Conservation (phyloP, 495 filamentous ascomycete genomes). For the Neurospora sp. region DNA sequence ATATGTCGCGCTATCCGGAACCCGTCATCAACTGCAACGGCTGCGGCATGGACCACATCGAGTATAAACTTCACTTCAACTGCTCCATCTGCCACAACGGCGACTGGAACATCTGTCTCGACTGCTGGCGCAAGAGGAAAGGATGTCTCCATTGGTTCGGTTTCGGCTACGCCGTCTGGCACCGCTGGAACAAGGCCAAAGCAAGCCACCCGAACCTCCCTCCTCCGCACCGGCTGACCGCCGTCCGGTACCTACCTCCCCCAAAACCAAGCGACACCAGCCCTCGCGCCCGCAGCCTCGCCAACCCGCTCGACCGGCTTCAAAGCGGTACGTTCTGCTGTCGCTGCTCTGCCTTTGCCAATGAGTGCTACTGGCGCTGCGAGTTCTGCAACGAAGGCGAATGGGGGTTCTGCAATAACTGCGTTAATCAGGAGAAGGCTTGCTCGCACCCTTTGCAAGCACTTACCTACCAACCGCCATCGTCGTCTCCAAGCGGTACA, state of each 20-base stretch:
- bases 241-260: slow-evolving; percentile 57
- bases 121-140: slow-evolving; percentile 62
- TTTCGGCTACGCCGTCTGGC: slow-evolving; percentile 55
- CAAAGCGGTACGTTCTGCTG: slow-evolving; percentile 76
- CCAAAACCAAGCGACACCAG: background rate
- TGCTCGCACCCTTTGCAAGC: slow-evolving; percentile 74
- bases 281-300: slow-evolving; percentile 37
- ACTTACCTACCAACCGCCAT: slow-evolving; percentile 31
- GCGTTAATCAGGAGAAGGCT: slow-evolving; percentile 64
- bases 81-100: slow-evolving; percentile 61
- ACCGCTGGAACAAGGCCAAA: slow-evolving; percentile 40
- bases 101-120: slow-evolving; percentile 63
- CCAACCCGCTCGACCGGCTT: slow-evolving; percentile 56
- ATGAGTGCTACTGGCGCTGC: slow-evolving; percentile 79
- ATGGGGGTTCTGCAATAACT: slow-evolving; percentile 82
- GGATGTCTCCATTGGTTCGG: slow-evolving; percentile 76
- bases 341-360: slow-evolving; percentile 57
- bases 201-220: slow-evolving; percentile 24
- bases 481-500: background rate
- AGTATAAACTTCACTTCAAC: slow-evolving; percentile 74
- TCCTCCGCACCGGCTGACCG: slow-evolving; percentile 55
- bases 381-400: slow-evolving; percentile 75
- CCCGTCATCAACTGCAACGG: slow-evolving; percentile 62
- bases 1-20: slow-evolving; percentile 48
- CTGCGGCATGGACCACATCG: slow-evolving; percentile 56